Conservation (phyloP, 345 rosid genomes). For the Ceriops zippeliana region DNA sequence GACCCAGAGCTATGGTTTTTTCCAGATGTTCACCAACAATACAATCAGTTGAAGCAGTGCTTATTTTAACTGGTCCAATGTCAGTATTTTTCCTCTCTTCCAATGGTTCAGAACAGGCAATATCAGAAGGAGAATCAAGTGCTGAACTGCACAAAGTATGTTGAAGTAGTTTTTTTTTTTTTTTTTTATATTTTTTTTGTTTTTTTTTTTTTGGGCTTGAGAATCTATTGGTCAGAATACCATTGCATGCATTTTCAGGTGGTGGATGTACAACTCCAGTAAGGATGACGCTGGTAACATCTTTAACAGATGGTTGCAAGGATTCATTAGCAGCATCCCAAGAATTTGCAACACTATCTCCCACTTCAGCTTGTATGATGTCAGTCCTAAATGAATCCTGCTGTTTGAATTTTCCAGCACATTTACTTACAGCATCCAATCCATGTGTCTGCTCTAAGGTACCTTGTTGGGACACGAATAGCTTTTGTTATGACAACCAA, state of each 20-base stretch:
- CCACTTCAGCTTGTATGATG: constrained; percentile 10
- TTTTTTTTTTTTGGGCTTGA: neutral
- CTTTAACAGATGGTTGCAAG: neutral
- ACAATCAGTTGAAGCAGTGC: constrained; percentile 6
- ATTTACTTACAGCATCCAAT: constrained; percentile 1
- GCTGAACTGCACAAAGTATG: constrained; percentile 11
- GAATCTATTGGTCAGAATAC: neutral
- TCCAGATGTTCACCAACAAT: constrained; percentile 8
- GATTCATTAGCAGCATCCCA: constrained; percentile 19
- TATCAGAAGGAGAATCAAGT: constrained; percentile 8
- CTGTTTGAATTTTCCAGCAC: constrained; percentile 12
- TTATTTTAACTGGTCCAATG: neutral
- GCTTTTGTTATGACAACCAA: constrained; percentile 10
- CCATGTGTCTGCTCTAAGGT: constrained; percentile 10
- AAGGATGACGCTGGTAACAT: neutral
- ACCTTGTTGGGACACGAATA: constrained; percentile 12
- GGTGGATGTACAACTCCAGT: neutral
- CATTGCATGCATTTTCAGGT: constrained; percentile 19
- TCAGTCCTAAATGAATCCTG: constrained; percentile 7
- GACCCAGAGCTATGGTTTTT: constrained; percentile 7
- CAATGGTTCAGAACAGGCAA: constrained; percentile 16
- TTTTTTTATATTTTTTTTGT: too few species aligned
- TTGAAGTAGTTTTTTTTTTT: too few species aligned
- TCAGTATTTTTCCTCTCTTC: constrained; percentile 11
- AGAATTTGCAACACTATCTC: constrained; percentile 15